A percentile compares a stretch with the other conserved stretches of the same genome.
Conservation (phyloP, 768 basidiomycete genomes). For the Pleurotus sapidus region DNA sequence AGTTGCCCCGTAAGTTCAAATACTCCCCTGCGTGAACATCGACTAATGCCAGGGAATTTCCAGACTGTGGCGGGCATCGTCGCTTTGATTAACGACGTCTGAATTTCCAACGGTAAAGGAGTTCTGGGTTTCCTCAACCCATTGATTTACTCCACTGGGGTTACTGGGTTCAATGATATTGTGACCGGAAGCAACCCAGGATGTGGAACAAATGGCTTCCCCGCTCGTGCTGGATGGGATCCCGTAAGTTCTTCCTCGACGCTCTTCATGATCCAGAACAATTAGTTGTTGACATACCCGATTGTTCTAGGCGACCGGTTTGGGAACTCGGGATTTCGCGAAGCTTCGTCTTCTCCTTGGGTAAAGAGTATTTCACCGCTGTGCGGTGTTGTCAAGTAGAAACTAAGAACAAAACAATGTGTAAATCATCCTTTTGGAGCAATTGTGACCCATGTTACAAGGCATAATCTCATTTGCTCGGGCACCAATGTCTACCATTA, state of each 20-base stretch:
- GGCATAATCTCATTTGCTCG: too few relatives aligned
- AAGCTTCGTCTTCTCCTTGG: slow-evolving; percentile 6
- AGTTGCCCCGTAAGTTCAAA: slow-evolving; percentile 12
- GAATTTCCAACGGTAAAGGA: slow-evolving; percentile 37
- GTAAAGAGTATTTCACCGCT: not conserved
- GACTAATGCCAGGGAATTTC: slow-evolving; percentile 10
- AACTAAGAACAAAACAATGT: too few relatives aligned
- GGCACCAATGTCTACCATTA: too few relatives aligned
- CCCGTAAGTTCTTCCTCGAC: slow-evolving; percentile 15
- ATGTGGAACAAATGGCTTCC: slow-evolving; percentile 12
- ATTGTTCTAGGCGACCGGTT: not conserved
- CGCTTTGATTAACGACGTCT: slow-evolving; percentile 59
- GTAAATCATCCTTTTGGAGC: too few relatives aligned
- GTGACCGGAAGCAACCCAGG: slow-evolving; percentile 17
- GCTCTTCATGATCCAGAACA: not conserved
- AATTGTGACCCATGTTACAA: too few relatives aligned
- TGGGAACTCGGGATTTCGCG: slow-evolving; percentile 6
- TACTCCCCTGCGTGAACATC: not conserved
- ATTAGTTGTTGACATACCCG: not conserved
- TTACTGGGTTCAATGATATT: slow-evolving; percentile 23
- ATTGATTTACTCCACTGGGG: slow-evolving; percentile 45
- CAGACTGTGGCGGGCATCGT: slow-evolving; percentile 56
- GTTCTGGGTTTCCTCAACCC: slow-evolving; percentile 67
- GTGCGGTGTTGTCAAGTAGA: too few relatives aligned
- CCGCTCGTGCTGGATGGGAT: slow-evolving; percentile 23